Evolutionary conservation across 768 basidiomycete genomes (phyloP).

Genomic region (Nidularia pulvinata): DNA sequence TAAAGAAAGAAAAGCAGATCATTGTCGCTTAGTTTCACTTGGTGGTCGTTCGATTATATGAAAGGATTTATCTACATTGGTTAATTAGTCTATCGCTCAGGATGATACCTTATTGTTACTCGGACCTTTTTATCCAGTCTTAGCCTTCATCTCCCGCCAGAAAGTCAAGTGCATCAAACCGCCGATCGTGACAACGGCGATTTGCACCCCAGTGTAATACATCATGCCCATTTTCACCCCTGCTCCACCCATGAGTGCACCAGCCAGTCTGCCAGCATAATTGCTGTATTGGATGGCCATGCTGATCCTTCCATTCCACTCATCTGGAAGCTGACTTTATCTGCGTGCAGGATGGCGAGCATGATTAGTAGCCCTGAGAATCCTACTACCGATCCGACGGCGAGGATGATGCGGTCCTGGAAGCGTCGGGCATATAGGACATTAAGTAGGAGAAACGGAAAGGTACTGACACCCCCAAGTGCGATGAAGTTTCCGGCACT

Average conservation of each 20-base stretch:
- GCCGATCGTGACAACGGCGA: constrained; percentile 60
- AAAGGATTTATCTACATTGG: too few species aligned
- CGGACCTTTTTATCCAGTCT: constrained; percentile 40
- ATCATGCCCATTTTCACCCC: constrained; percentile 61
- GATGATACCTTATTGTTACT: too few species aligned
- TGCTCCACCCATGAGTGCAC: constrained; percentile 68
- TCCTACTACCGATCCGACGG: constrained; percentile 49
- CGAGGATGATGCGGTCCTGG: constrained; percentile 62
- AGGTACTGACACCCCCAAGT: constrained; percentile 57
- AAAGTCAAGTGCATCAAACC: constrained; percentile 49
- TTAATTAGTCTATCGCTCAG: too few species aligned
- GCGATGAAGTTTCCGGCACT: constrained; percentile 72
- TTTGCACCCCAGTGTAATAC: constrained; percentile 57
- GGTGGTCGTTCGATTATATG: too few species aligned
- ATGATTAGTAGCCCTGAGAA: constrained; percentile 50
- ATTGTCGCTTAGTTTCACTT: constrained; percentile 1
- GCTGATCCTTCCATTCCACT: constrained; percentile 58
- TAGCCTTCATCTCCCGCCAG: constrained; percentile 68
- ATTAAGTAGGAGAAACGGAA: constrained; percentile 69
- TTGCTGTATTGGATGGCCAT: constrained; percentile 71
- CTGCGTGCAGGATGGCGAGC: constrained; percentile 38
- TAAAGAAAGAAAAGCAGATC: constrained; percentile 9
- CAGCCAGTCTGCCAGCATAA: constrained; percentile 62
- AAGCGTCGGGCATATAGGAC: constrained; percentile 53
- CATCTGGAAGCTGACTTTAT: constrained; percentile 47